These are phyloP conservation scores for Haplographium delicatum DNA, from an alignment of 495 filamentous ascomycete species.

Conservation along the genomic window DNA sequence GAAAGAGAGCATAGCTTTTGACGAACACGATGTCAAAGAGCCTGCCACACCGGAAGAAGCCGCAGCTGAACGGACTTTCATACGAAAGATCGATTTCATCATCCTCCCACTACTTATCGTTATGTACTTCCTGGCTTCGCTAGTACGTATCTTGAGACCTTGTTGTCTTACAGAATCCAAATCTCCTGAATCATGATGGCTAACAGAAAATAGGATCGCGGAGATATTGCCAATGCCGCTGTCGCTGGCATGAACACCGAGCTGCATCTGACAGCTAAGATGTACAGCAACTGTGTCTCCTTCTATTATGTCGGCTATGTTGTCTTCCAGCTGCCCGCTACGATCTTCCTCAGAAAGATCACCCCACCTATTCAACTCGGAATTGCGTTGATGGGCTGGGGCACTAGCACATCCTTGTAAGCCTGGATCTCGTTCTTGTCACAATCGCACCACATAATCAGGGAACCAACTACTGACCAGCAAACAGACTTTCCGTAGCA, in stretches of 20 bases:
- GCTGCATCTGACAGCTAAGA: conserved; percentile 46
- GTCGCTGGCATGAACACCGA: conserved; percentile 23
- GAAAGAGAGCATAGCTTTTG: too few species aligned
- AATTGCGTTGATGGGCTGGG: conserved; percentile 44
- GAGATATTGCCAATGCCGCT: not conserved
- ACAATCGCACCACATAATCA: too few species aligned
- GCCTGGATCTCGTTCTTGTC: not conserved
- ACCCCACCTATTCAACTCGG: conserved; percentile 52
- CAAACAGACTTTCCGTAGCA: conserved; percentile 41
- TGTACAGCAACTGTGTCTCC: conserved; percentile 56
- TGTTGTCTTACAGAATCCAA: not conserved
- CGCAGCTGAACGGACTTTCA: conserved; percentile 17
- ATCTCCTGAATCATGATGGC: too few species aligned
- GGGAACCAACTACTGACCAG: too few species aligned
- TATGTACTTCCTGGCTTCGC: conserved; percentile 32
- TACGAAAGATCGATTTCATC: conserved; percentile 28
- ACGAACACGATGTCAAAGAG: too few species aligned
- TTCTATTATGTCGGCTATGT: conserved; percentile 64
- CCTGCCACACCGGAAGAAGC: too few species aligned
- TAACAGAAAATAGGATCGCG: not conserved
- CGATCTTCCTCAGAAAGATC: conserved; percentile 53
- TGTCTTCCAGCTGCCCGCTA: conserved; percentile 53
- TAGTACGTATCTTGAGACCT: conserved; percentile 23
- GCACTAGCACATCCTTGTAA: conserved; percentile 32
- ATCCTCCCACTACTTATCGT: conserved; percentile 29